Evolutionary conservation across 108 stramenopile species (phyloP).

Genomic region (Epithemia pelagica): DNA sequence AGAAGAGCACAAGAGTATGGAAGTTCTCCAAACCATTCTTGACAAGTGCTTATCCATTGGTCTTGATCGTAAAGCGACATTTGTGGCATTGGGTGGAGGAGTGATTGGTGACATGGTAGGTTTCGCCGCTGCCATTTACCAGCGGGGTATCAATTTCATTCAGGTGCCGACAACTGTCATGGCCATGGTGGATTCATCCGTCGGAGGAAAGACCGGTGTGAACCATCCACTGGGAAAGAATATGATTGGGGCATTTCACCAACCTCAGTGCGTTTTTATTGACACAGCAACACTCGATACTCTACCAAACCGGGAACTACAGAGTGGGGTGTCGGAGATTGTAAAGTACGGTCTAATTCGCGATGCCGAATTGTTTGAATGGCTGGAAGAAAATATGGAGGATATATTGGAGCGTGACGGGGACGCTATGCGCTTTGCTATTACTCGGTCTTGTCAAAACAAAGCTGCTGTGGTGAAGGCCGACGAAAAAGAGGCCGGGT

Average conservation of each 20-base stretch:
- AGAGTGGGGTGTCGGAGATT: constrained; percentile 88
- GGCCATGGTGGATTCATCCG: constrained; percentile 97
- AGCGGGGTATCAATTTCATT: constrained; percentile 94
- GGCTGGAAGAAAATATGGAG: constrained; percentile 88
- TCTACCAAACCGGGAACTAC: constrained; percentile 91
- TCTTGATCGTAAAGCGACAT: constrained; percentile 84
- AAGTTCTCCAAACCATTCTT: constrained; percentile 53
- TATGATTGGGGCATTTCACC: constrained; percentile 98
- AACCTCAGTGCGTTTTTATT: constrained; percentile 92
- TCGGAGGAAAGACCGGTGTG: constrained; percentile 98
- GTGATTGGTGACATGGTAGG: constrained; percentile 99
- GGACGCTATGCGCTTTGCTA: constrained; percentile 68
- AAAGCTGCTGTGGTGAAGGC: constrained; percentile 94
- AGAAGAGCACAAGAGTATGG: constrained; percentile 73
- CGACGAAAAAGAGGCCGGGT: constrained; percentile 92
- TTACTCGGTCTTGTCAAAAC: constrained; percentile 86
- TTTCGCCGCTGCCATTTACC: constrained; percentile 95
- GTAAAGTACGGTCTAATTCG: constrained; percentile 95
- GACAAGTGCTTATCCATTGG: constrained; percentile 67
- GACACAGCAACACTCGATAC: constrained; percentile 79
- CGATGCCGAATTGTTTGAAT: constrained; percentile 87
- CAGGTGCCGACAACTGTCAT: constrained; percentile 98
- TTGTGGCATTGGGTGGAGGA: constrained; percentile 96
- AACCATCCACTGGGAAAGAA: constrained; percentile 97
- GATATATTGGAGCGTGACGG: constrained; percentile 71